Percentiles rank a stretch among this genome's conserved stretches.
phyloP scores from a whole-genome alignment of 2,329 filamentous ascomycete genomes.

The Kalmusia sp. region DNA sequence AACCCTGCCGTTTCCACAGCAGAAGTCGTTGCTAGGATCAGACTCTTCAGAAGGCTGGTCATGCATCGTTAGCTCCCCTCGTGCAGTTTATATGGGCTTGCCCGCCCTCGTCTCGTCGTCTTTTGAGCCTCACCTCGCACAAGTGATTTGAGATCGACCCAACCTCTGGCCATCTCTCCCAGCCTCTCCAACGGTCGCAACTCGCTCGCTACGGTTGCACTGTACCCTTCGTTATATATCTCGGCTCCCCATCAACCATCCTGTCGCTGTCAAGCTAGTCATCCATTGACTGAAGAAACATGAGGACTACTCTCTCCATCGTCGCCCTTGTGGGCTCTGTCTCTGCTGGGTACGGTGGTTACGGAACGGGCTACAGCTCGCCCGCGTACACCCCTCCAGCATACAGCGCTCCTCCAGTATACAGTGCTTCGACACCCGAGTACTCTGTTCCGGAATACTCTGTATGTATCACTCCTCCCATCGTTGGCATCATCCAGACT shows the following conservation, averaged over 20 bases:
- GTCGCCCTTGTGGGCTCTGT: slow-evolving; percentile 42
- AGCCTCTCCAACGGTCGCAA: slow-evolving; percentile 32
- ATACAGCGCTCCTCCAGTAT: neutral
- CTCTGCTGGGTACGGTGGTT: slow-evolving; percentile 22
- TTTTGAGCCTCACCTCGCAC: slow-evolving; percentile 24
- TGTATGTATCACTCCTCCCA: neutral
- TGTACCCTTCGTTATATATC: slow-evolving; percentile 36
- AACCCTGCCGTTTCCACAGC: slow-evolving; percentile 33
- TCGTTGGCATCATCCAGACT: neutral
- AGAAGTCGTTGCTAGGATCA: slow-evolving; percentile 17
- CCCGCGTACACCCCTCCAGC: slow-evolving; percentile 5
- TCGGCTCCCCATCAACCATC: slow-evolving; percentile 17
- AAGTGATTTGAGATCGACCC: slow-evolving; percentile 16
- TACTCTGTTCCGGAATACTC: slow-evolving; percentile 1
- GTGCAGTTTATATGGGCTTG: slow-evolving; percentile 33
- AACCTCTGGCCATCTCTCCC: slow-evolving; percentile 22
- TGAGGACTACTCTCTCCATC: slow-evolving; percentile 38
- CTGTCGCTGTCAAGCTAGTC: slow-evolving; percentile 17
- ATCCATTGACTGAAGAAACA: slow-evolving; percentile 26
- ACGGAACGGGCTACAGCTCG: slow-evolving; percentile 3
- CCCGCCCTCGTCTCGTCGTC: slow-evolving; percentile 20
- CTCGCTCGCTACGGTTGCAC: slow-evolving; percentile 49
- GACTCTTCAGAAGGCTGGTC: slow-evolving; percentile 30
- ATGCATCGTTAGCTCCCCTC: slow-evolving; percentile 20
- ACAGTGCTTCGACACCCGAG: neutral